phyloP scores from a whole-genome alignment of 1,139 yeast species.

The Waltiozyma sp. region DNA sequence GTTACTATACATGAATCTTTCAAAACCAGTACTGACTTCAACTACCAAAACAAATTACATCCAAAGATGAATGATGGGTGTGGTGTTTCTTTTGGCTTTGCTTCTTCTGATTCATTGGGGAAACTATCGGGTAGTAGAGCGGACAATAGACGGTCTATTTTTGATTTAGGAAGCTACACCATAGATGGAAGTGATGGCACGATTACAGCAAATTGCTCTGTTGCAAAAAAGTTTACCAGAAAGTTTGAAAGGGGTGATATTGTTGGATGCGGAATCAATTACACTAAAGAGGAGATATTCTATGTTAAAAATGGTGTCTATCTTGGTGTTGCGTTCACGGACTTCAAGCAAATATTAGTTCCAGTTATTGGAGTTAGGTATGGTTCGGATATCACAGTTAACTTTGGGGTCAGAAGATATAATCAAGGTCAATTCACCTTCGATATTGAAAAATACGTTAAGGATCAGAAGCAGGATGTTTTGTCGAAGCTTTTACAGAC shows the following conservation, averaged over 20 bases:
- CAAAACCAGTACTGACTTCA: constrained; percentile 25
- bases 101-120: constrained; percentile 11
- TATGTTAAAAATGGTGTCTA: constrained; percentile 74
- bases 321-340: constrained; percentile 40
- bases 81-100: constrained; percentile 33
- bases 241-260: constrained; percentile 47
- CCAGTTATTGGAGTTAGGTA: constrained; percentile 43
- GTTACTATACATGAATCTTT: constrained; percentile 27
- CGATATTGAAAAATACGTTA: constrained; percentile 60
- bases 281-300: constrained; percentile 50
- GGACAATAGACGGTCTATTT: constrained; percentile 25
- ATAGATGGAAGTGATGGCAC: constrained; percentile 49
- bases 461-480: constrained; percentile 27
- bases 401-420: constrained; percentile 45
- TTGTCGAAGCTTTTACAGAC: constrained; percentile 18
- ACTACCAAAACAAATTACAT: constrained; percentile 4
- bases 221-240: constrained; percentile 29
- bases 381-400: constrained; percentile 45
- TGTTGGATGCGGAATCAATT: constrained; percentile 81
- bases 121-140: neutral
- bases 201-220: constrained; percentile 30
- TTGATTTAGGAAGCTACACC: constrained; percentile 41
- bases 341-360: constrained; percentile 27
- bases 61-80: constrained; percentile 9
- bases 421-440: constrained; percentile 45